Evolutionary conservation across 352 stramenopile species (phyloP), one percentile per base, ranked within the genome.

Genomic region (Nothophytophthora sp.): DNA sequence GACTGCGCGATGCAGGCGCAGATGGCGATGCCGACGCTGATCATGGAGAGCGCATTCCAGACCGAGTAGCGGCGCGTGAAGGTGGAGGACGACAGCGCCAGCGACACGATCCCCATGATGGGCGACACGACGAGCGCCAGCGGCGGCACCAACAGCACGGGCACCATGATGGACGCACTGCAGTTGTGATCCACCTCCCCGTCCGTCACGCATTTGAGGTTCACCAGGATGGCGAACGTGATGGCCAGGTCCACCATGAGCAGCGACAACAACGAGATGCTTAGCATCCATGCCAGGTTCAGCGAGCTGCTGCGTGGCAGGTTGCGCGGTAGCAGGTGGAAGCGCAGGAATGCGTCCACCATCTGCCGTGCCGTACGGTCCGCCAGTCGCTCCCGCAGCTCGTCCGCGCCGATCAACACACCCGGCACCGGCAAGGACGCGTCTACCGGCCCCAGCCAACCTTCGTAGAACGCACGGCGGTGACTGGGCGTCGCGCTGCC

Each of bases 231-330:
- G 37, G 77, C 79, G 34, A 90, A 85, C 33, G 81, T 88, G 51
- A 86, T 89, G n/a, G 76, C 79, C 33, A 92, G 47, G 47, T 92
- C 81, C 25, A 88, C 60, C 70, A 92, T 87, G 18, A 92, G 64
- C 30, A 90, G 63, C 32, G 61, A 60, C 15, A 90, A 47, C 27
- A 92, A 47, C 23, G 79, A 73, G 23, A 82, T 76, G 28, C 72
- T 85, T 19, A 90, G 52, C 64, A 89, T 85, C 82, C 82, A 92
- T 33, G 70, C 64, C 23, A 81, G 42, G 23, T 78, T 76, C 15
- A 90, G 50, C 27, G 70, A 86, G 16, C 54, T 76, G 30, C 68
- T 85, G 12, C 60, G 70, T 10, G 69, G 69, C 11, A 90, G 53
- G 33, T 90, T 90, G 22, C 71, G 67, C 25, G 79, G 76, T 22